phyloP scores from a whole-genome alignment of 148 eudicot species.

The Persicaria tinctoria region DNA sequence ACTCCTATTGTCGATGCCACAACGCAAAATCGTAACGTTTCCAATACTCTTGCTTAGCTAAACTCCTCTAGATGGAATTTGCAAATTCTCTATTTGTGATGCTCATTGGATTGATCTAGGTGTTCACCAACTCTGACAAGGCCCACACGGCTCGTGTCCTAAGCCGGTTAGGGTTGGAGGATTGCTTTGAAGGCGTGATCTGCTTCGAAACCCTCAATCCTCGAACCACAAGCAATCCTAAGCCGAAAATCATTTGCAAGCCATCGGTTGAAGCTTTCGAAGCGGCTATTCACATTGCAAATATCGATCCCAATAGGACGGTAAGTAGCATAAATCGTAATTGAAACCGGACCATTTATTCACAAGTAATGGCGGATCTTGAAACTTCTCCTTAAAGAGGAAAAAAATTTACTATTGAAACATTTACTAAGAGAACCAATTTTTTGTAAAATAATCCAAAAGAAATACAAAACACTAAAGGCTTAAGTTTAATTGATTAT shows the following conservation, averaged over 20 bases:
- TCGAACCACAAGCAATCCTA: conserved; percentile 11
- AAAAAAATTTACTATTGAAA: not conserved
- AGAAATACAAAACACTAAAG: not conserved
- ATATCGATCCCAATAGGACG: conserved; percentile 67
- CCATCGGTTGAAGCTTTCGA: conserved; percentile 63
- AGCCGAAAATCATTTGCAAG: conserved; percentile 49
- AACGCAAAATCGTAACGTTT: conserved; percentile 64
- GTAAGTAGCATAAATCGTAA: conserved; percentile 23
- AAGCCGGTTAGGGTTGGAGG: conserved; percentile 59
- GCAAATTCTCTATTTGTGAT: not conserved
- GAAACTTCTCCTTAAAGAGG: no score
- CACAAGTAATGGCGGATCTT: no score
- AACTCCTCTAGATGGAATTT: not conserved
- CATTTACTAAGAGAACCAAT: not conserved
- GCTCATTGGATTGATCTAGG: conserved; percentile 23
- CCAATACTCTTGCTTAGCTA: not conserved
- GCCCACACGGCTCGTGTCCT: conserved; percentile 59
- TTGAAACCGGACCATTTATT: not conserved
- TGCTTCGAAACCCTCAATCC: conserved; percentile 89
- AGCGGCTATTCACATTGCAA: conserved; percentile 67
- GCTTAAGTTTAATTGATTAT: not conserved
- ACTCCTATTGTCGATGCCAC: conserved; percentile 84
- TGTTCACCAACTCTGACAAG: conserved; percentile 77
- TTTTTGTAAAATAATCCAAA: conserved; percentile 2
- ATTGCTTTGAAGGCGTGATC: conserved; percentile 85